These are phyloP conservation scores for Trichoderma sp. DNA, from an alignment of 2,329 filamentous ascomycete species.

Conservation along the genomic window DNA sequence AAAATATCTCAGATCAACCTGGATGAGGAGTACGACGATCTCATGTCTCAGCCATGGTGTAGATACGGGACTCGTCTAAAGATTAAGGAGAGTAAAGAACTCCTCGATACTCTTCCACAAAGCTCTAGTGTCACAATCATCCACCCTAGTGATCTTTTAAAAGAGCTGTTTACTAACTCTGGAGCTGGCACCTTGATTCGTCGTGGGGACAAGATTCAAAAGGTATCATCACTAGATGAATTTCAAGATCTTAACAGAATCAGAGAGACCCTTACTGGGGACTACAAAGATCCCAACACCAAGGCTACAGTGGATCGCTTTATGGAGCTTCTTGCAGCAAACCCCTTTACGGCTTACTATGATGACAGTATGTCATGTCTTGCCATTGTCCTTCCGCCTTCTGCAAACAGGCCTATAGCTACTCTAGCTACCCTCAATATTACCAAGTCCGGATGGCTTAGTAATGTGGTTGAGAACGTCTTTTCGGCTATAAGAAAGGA, in stretches of 20 bases:
- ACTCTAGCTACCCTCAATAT: background rate
- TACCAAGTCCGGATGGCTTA: constrained; percentile 7
- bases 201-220: constrained; percentile 4
- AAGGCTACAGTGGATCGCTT: background rate
- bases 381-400: background rate
- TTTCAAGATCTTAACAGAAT: background rate
- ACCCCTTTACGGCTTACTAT: constrained; percentile 1
- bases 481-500: background rate
- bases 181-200: background rate
- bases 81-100: constrained; percentile 5
- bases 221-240: background rate
- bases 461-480: background rate
- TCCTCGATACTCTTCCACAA: background rate
- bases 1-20: constrained; percentile 6
- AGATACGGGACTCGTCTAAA: background rate
- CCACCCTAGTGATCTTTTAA: background rate
- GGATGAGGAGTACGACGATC: constrained; percentile 2
- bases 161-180: constrained; percentile 6
- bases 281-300: background rate
- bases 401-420: background rate
- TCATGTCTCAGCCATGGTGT: constrained; percentile 2
- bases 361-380: constrained; percentile 1
- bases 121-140: constrained; percentile 4
- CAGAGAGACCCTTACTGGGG: background rate
- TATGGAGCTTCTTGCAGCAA: background rate